Base-by-base conservation (phyloP, 1,284 basidiomycete genomes). In the Tranzscheliella williamsii region DNA sequence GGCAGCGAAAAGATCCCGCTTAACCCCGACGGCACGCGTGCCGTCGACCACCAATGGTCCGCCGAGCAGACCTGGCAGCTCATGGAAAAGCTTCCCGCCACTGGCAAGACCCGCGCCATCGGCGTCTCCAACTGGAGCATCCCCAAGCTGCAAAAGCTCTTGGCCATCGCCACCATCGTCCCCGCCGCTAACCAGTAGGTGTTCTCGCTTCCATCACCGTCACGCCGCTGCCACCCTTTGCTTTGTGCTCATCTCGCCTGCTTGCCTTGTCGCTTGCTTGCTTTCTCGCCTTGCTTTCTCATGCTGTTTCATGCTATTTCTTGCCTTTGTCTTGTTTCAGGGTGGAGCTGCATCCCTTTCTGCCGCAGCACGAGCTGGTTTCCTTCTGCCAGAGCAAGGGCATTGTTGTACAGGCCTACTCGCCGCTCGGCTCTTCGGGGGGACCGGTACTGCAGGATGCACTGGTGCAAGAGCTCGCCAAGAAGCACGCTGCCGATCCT, bases 281-380 rank as follows among this genome's bases (percentile, higher is more conserved):
- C 16, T 41, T 31, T 4, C 18, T 32, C 21, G n/a, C 22, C 18
- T 41, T 9, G 18, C 15, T 4, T 31, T 4, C 18, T 32, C 21
- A 15, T 23, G 13, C 31, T 9, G 18, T 15, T 4, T 20, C 29
- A 18, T 15, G n/a, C 12, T 23, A 13, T 12, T 20, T 21, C 18
- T 17, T 20, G 7, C 16, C 24, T 21, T 24, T 17, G 15, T 17
- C 11, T 13, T 16, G 1, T 16, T 24, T 5, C 32, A 53, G 42
- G 30, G 50, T 67, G 11, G 66, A 68, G 58, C 48, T 63, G n/a
- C 67, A 70, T 37, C 58, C 61, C 27, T 65, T 54, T 49, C 54
- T 67, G 34, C 87, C 90, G 16, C 90, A 93, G 77, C 86, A 86
- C 1, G 87, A 90, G 67, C 82, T 93, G 23, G 82, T 93, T 27